phyloP scores from a whole-genome alignment of 768 basidiomycete genomes.

The Omphalotus guepiniiformis region DNA sequence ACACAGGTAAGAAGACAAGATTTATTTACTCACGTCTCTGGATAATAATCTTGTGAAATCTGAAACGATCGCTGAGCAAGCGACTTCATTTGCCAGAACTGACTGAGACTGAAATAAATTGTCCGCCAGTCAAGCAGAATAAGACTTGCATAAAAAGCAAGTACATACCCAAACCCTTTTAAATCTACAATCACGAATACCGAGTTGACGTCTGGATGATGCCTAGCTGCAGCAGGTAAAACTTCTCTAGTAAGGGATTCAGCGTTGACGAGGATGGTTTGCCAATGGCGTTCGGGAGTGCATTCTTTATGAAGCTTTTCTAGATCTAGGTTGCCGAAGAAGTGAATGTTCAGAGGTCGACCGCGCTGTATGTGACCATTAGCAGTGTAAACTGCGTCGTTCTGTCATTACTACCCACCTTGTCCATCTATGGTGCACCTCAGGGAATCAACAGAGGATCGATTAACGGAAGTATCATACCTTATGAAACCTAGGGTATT shows the following conservation, averaged over 20 bases:
- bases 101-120: slow-evolving; percentile 48
- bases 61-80: slow-evolving; percentile 63
- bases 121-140: too few species aligned
- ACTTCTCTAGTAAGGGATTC: slow-evolving; percentile 65
- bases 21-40: slow-evolving; percentile 56
- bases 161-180: slow-evolving; percentile 60
- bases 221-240: slow-evolving; percentile 58
- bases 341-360: slow-evolving; percentile 66
- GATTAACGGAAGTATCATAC: slow-evolving; percentile 30
- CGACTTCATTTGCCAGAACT: slow-evolving; percentile 75
- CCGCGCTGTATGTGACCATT: slow-evolving; percentile 43
- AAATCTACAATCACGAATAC: slow-evolving; percentile 66
- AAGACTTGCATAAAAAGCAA: neutral
- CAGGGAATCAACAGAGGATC: neutral
- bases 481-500: slow-evolving; percentile 51
- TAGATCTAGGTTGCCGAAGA: slow-evolving; percentile 57
- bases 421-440: slow-evolving; percentile 51
- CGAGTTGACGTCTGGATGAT: slow-evolving; percentile 45
- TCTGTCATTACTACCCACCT: too few species aligned
- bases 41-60: slow-evolving; percentile 75
- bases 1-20: neutral
- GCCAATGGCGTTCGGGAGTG: slow-evolving; percentile 59
- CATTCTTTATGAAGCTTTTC: slow-evolving; percentile 52
- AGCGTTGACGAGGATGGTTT: slow-evolving; percentile 58
- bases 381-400: too few species aligned